Conservation (phyloP, 2,329 filamentous ascomycete genomes). For the Fusarium agapanthi region DNA sequence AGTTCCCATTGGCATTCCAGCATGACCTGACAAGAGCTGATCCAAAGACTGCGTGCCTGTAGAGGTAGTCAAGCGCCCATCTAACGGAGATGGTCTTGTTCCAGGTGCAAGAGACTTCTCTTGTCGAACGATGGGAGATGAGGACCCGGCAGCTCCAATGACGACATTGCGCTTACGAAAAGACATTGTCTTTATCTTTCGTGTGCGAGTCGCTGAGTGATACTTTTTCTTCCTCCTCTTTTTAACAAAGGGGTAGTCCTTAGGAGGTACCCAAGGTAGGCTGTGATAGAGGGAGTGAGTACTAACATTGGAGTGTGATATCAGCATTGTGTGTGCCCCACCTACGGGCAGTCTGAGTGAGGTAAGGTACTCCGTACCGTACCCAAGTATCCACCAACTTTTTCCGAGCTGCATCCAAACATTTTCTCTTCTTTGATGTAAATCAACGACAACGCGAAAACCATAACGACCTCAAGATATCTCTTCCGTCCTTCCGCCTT, state of each 20-base stretch:
- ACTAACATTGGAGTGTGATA: background rate
- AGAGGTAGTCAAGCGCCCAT: slow-evolving; percentile 88
- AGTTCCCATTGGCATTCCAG: slow-evolving; percentile 82
- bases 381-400: slow-evolving; percentile 26
- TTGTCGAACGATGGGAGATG: slow-evolving; percentile 34
- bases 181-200: slow-evolving; percentile 54
- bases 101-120: slow-evolving; percentile 55
- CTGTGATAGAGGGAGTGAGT: background rate
- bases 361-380: background rate
- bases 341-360: background rate
- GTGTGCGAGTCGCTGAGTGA: background rate
- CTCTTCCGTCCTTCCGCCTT: background rate
- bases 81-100: slow-evolving; percentile 85
- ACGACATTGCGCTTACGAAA: slow-evolving; percentile 67
- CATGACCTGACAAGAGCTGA: slow-evolving; percentile 83
- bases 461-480: background rate
- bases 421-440: slow-evolving; percentile 34
- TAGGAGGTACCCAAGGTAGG: background rate
- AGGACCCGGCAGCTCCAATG: slow-evolving; percentile 48
- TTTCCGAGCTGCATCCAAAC: slow-evolving; percentile 33
- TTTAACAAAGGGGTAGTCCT: background rate
- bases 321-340: slow-evolving; percentile 34
- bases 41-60: slow-evolving; percentile 91
- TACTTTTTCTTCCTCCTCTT: background rate
- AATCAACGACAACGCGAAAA: slow-evolving; percentile 13